Conservation (phyloP, 371 early-diverging fungal genomes). For the Mortierella sp. region DNA sequence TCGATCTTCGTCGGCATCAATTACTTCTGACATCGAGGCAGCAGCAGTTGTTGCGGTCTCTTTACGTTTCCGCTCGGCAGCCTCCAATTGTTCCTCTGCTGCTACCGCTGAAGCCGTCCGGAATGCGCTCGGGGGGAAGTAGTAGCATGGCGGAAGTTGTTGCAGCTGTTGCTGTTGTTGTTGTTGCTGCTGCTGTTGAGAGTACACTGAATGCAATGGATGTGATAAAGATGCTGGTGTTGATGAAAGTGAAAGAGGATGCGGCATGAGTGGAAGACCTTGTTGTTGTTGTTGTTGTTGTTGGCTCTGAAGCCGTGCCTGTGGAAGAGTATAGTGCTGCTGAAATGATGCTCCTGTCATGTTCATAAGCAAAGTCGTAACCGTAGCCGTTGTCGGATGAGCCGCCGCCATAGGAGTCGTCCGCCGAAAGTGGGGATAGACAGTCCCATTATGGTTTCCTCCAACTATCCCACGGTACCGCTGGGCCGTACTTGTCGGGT, state of each 20-base stretch:
- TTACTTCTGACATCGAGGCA: not conserved
- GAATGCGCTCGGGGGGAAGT: conserved; percentile 48
- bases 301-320: not conserved
- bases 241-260: not conserved
- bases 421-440: not conserved
- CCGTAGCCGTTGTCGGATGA: not conserved
- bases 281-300: not conserved
- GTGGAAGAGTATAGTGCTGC: not conserved
- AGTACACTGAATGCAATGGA: not conserved
- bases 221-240: not conserved
- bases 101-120: conserved; percentile 21
- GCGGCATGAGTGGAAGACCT: not conserved
- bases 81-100: conserved; percentile 22
- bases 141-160: conserved; percentile 18
- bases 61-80: not conserved
- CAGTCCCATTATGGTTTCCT: not conserved
- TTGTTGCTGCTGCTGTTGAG: not conserved
- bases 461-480: conserved; percentile 7
- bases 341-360: not conserved
- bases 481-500: not conserved
- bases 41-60: not conserved
- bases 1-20: not conserved
- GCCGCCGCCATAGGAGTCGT: not conserved
- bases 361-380: not conserved
- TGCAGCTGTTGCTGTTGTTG: not conserved